A percentile compares a stretch with the other conserved stretches of the same genome.
phyloP scores from a whole-genome alignment of 148 eudicot genomes.

The Fallopia convolvulus region DNA sequence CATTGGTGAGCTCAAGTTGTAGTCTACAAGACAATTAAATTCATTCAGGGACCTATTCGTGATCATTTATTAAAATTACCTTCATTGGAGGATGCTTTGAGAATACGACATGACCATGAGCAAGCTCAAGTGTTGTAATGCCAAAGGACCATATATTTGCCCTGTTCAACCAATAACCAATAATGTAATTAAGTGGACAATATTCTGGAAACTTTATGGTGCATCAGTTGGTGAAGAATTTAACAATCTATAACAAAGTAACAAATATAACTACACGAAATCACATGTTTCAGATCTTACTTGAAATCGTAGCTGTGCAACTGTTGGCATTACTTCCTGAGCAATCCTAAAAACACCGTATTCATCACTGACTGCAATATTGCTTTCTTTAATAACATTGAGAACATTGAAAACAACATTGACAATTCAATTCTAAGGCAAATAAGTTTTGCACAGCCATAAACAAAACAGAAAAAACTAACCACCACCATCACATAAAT shows the following conservation, averaged over 20 bases:
- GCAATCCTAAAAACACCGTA: constrained; percentile 65
- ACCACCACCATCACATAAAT: no score
- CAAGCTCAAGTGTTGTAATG: constrained; percentile 97
- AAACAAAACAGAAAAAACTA: no score
- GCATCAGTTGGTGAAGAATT: no score
- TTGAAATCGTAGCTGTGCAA: constrained; percentile 88
- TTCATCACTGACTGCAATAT: background rate
- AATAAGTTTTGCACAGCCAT: no score
- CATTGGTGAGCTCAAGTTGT: background rate
- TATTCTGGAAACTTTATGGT: no score
- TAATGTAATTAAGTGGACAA: background rate
- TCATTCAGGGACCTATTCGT: background rate
- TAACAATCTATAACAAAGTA: no score
- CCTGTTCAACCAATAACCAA: constrained; percentile 47
- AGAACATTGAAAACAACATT: no score
- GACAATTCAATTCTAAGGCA: no score
- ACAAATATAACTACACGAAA: no score
- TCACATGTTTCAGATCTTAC: constrained; percentile 22
- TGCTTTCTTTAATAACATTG: background rate
- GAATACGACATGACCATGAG: constrained; percentile 96
- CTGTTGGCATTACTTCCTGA: constrained; percentile 96
- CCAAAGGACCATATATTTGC: constrained; percentile 98
- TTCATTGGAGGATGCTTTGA: constrained; percentile 98
- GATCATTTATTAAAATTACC: constrained; percentile 26
- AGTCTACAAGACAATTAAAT: background rate